Evolutionary conservation across 2,329 filamentous ascomycete genomes (phyloP).

Genomic region (Proliferodiscus dingleyae): DNA sequence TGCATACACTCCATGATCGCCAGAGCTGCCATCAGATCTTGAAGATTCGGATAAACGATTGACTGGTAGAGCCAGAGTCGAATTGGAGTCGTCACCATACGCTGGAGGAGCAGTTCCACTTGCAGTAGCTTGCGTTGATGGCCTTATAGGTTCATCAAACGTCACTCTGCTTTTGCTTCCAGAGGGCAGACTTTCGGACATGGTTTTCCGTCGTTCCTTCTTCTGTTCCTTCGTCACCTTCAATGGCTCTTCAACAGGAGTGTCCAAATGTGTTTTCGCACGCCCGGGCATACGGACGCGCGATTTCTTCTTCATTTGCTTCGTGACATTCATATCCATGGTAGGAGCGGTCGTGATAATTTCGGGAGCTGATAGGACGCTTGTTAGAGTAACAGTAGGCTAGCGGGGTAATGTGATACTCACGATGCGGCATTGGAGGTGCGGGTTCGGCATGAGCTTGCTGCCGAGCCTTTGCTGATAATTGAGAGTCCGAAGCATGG

Average conservation of each 20-base stretch:
- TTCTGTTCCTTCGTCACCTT: constrained; percentile 29
- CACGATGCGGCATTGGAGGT: constrained; percentile 57
- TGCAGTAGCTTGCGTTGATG: constrained; percentile 41
- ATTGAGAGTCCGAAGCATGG: constrained; percentile 88
- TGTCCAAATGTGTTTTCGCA: constrained; percentile 31
- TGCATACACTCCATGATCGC: constrained; percentile 56
- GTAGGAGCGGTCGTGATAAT: constrained; percentile 95
- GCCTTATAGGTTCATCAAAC: constrained; percentile 56
- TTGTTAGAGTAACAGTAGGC: constrained; percentile 9
- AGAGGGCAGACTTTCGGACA: constrained; percentile 31
- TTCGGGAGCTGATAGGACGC: constrained; percentile 47
- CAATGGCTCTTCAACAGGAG: constrained; percentile 12
- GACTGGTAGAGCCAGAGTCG: constrained; percentile 58
- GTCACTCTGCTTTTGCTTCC: constrained; percentile 43
- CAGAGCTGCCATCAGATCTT: constrained; percentile 78
- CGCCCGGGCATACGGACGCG: constrained; percentile 50
- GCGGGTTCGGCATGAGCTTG: constrained; percentile 49
- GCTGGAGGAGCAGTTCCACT: constrained; percentile 44
- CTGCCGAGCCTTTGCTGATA: constrained; percentile 70
- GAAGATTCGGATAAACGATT: constrained; percentile 79
- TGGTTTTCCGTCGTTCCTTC: constrained; percentile 40
- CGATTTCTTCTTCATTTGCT: constrained; percentile 49
- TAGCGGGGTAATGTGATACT: constrained; percentile 25
- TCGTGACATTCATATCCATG: constrained; percentile 49
- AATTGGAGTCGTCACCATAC: constrained; percentile 57